phyloP scores from a whole-genome alignment of 768 basidiomycete species.

The Lepiota subincarnata region DNA sequence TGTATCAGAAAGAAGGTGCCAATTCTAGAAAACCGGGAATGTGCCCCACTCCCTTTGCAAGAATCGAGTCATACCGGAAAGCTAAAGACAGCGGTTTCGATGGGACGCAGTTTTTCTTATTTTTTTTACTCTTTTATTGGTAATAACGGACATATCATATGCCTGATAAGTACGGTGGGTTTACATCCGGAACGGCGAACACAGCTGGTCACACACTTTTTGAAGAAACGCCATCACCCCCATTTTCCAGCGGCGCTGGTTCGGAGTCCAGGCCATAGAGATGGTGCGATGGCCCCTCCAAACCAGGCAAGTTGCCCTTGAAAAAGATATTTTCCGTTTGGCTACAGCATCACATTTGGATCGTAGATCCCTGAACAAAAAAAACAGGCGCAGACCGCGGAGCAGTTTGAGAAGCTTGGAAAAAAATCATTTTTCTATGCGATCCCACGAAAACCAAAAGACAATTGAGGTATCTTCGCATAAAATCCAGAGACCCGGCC shows the following conservation, averaged over 20 bases:
- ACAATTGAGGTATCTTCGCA: neutral
- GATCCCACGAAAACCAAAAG: slow-evolving; percentile 1
- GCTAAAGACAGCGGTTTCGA: neutral
- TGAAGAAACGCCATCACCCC: too few relatives aligned
- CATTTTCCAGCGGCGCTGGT: neutral
- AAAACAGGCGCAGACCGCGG: slow-evolving; percentile 9
- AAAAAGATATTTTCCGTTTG: slow-evolving; percentile 7
- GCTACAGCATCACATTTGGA: neutral
- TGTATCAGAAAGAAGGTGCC: neutral
- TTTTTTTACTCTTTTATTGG: too few relatives aligned
- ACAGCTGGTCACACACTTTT: too few relatives aligned
- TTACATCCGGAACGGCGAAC: too few relatives aligned
- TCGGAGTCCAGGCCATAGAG: neutral
- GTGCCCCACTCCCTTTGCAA: neutral
- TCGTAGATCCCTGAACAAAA: slow-evolving; percentile 11
- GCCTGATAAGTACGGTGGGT: neutral
- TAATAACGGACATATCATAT: neutral
- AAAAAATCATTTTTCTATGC: slow-evolving; percentile 1
- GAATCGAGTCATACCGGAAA: neutral
- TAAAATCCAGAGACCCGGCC: neutral
- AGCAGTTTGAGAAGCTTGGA: slow-evolving; percentile 8
- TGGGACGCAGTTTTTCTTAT: too few relatives aligned
- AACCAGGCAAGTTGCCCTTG: slow-evolving; percentile 1
- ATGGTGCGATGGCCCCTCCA: neutral
- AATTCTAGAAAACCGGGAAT: too few relatives aligned